Percentiles rank a stretch among this genome's conserved stretches.
Conservation (phyloP, 2,329 filamentous ascomycete species). For the Colletotrichum sp. region DNA sequence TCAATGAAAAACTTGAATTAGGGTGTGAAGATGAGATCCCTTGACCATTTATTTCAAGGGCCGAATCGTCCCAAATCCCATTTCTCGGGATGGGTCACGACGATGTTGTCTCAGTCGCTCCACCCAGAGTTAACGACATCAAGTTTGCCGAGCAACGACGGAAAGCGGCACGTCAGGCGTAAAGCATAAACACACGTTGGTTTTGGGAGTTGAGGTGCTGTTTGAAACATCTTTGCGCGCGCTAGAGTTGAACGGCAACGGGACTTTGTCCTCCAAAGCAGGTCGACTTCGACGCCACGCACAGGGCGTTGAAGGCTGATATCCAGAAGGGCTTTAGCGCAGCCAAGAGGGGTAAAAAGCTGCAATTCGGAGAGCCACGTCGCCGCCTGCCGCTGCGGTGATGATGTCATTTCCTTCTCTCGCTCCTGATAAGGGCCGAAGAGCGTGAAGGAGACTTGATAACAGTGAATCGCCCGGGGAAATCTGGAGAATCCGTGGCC, state of each 20-base stretch:
- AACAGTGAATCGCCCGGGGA: neutral
- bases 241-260: neutral
- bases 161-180: neutral
- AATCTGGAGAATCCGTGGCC: neutral
- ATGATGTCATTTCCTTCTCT: conserved; percentile 12
- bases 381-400: neutral
- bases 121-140: neutral
- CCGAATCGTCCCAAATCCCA: neutral
- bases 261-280: neutral
- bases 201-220: neutral
- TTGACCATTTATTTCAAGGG: neutral
- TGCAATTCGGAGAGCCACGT: neutral
- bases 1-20: neutral
- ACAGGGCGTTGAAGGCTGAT: conserved; percentile 1
- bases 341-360: neutral
- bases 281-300: neutral
- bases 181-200: neutral
- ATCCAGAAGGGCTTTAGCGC: conserved; percentile 1
- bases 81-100: neutral
- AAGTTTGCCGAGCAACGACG: neutral
- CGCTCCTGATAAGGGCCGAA: neutral
- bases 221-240: conserved; percentile 13
- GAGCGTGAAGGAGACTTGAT: neutral
- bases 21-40: neutral
- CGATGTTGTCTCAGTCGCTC: neutral